Conservation (phyloP, 2,329 filamentous ascomycete species). For the Beauveria pseudobassiana region DNA sequence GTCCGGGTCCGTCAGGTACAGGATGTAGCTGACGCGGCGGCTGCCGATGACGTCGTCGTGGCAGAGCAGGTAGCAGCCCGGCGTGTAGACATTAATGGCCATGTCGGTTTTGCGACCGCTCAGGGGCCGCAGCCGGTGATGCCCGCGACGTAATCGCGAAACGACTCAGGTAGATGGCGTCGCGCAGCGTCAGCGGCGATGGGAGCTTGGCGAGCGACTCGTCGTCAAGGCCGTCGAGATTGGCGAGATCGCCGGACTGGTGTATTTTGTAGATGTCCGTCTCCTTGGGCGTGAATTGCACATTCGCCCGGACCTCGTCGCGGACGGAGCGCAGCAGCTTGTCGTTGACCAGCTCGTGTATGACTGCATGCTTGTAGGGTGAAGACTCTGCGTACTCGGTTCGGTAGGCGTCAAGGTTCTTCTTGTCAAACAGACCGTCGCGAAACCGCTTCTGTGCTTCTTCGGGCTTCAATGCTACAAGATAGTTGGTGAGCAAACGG, state of each 20-base stretch:
- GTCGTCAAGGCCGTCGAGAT: conserved; percentile 88
- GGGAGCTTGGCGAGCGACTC: conserved; percentile 78
- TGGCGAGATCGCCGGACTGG: conserved; percentile 94
- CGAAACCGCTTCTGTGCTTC: conserved; percentile 55
- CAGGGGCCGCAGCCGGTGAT: conserved; percentile 79
- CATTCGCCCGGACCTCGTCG: conserved; percentile 78
- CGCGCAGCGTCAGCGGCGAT: conserved; percentile 82
- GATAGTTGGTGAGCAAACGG: not conserved
- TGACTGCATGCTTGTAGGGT: conserved; percentile 89
- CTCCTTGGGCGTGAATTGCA: conserved; percentile 95
- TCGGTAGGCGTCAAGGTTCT: conserved; percentile 52
- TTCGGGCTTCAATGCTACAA: conserved; percentile 37
- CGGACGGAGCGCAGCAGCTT: conserved; percentile 78
- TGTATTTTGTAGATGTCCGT: conserved; percentile 99
- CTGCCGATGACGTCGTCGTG: conserved; percentile 99
- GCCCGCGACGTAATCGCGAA: conserved; percentile 79
- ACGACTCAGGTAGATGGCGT: conserved; percentile 83
- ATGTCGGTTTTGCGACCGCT: conserved; percentile 96
- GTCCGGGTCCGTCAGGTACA: conserved; percentile 92
- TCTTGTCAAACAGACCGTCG: conserved; percentile 55
- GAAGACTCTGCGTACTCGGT: conserved; percentile 54
- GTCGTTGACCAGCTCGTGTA: conserved; percentile 72
- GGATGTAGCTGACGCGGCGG: conserved; percentile 88
- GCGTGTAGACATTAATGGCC: conserved; percentile 98
- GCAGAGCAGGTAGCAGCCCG: conserved; percentile 89